Evolutionary conservation across 2,329 filamentous ascomycete genomes (phyloP), one percentile per base, ranked within the genome.

Genomic region (Cordyceps militaris): DNA sequence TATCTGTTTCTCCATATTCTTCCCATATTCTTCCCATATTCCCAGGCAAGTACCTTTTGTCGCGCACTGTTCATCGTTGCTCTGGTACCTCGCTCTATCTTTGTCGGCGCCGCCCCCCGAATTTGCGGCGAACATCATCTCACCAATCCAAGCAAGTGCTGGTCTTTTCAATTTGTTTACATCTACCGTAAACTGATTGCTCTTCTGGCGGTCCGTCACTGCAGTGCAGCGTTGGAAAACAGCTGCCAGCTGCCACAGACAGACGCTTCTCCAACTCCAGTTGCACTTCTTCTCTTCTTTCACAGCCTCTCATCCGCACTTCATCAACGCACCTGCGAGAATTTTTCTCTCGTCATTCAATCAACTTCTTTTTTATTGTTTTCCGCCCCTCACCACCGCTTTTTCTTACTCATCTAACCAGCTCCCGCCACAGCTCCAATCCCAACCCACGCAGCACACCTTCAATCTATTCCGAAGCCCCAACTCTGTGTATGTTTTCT

Each of bases 161-260:
- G 46, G 11, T 8, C 16, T 4, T 42, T 24, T 13, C 34, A 8
- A 16, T 26, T 10, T 8, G 1, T 3, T 24, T 13, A 32, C 10
- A 8, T 19, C 21, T 19, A 19, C 3, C 4, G 10, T 16, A 2
- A 23, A 14, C n/a, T 38, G 13, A 23, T 32, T 1, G 23, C 23
- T 26, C n/a, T 21, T 28, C 13, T 42, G 24, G 11, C 46, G 10
- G 44, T 57, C 34, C 19, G 40, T 54, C 4, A 36, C 51, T 54
- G 10, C 21, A 38, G 28, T 42, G 21, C 16, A n/a, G 23, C 30
- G 40, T 46, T 44, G 16, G 28, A 6, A 50, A 49, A 49, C 26
- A 24, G 34, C 36, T 32, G 54, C 54, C 56, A 52, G 49, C 50
- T 52, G 42, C 42, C 40, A 52, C 42, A 23, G 24, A 44, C 28